A percentile compares a stretch with the other conserved stretches of the same genome.
These are phyloP conservation scores for Leccinellum luteum DNA, from an alignment of 768 basidiomycete species.

Conservation along the genomic window DNA sequence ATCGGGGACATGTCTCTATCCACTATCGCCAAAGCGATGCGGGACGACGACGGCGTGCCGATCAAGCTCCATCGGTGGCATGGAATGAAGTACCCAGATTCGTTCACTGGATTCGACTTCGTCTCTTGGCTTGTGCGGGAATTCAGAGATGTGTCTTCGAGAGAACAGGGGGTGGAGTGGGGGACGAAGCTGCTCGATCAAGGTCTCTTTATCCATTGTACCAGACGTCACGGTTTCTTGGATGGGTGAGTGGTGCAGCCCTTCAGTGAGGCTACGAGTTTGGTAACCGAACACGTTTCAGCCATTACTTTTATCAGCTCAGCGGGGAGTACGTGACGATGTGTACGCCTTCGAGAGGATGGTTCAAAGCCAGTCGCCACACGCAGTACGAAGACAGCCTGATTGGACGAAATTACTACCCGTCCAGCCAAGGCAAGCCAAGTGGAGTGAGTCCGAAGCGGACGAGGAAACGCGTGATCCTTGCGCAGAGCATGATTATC, in stretches of 20 bases:
- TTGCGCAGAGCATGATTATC: slow-evolving; percentile 90
- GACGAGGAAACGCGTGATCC: slow-evolving; percentile 58
- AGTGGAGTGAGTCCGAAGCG: slow-evolving; percentile 42
- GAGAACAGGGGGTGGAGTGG: slow-evolving; percentile 78
- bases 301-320: slow-evolving; percentile 87
- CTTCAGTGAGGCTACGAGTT: not conserved
- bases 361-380: slow-evolving; percentile 60
- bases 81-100: slow-evolving; percentile 64
- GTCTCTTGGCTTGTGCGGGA: slow-evolving; percentile 92
- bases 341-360: slow-evolving; percentile 59
- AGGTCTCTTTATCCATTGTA: slow-evolving; percentile 83
- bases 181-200: slow-evolving; percentile 74
- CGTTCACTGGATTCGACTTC: slow-evolving; percentile 87
- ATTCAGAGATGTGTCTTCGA: slow-evolving; percentile 82
- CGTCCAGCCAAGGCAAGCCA: slow-evolving; percentile 35
- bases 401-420: slow-evolving; percentile 34
- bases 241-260: slow-evolving; percentile 61
- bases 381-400: slow-evolving; percentile 40
- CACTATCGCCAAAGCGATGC: slow-evolving; percentile 79
- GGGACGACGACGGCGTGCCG: slow-evolving; percentile 77
- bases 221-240: slow-evolving; percentile 75
- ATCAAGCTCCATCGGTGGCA: slow-evolving; percentile 90
- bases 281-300: slow-evolving; percentile 28
- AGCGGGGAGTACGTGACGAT: slow-evolving; percentile 73
- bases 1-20: slow-evolving; percentile 62